phyloP scores from a whole-genome alignment of 1,284 basidiomycete species.

The Rhodotorula sp. region DNA sequence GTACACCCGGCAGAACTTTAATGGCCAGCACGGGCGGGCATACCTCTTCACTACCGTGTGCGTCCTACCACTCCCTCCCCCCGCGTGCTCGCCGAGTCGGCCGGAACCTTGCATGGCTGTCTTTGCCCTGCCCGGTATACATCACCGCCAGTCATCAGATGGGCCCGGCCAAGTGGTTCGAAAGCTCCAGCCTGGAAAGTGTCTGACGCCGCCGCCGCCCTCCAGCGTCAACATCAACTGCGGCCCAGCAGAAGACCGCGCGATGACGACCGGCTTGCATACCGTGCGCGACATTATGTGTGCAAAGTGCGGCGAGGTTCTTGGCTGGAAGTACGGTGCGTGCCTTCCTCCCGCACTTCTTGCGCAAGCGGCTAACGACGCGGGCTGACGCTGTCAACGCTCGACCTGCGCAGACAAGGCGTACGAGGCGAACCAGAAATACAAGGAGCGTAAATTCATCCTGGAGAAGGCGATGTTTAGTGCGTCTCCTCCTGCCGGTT shows the following conservation, averaged over 20 bases:
- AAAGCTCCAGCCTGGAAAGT: background rate
- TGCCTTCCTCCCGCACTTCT: constrained; percentile 1
- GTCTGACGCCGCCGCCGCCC: background rate
- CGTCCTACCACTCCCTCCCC: constrained; percentile 3
- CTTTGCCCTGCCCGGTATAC: too few species aligned
- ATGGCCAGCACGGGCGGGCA: constrained; percentile 88
- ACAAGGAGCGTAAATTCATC: constrained; percentile 98
- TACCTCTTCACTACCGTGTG: constrained; percentile 84
- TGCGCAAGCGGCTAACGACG: background rate
- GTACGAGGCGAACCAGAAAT: constrained; percentile 85
- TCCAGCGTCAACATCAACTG: constrained; percentile 83
- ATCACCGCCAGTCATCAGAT: too few species aligned
- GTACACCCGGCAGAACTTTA: constrained; percentile 48
- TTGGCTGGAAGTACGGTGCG: constrained; percentile 96
- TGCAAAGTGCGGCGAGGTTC: constrained; percentile 70
- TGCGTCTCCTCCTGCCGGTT: background rate
- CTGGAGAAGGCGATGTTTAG: constrained; percentile 72
- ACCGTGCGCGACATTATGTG: constrained; percentile 94
- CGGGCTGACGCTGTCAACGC: background rate
- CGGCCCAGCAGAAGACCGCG: constrained; percentile 83
- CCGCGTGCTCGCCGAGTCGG: background rate
- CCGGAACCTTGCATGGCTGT: too few species aligned
- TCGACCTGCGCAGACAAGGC: constrained; percentile 71
- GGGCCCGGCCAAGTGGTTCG: too few species aligned
- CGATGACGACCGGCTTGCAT: constrained; percentile 96